A percentile compares a stretch with the other conserved stretches of the same genome.
phyloP scores from a whole-genome alignment of 345 rosid genomes.

The Brassica nigra region DNA sequence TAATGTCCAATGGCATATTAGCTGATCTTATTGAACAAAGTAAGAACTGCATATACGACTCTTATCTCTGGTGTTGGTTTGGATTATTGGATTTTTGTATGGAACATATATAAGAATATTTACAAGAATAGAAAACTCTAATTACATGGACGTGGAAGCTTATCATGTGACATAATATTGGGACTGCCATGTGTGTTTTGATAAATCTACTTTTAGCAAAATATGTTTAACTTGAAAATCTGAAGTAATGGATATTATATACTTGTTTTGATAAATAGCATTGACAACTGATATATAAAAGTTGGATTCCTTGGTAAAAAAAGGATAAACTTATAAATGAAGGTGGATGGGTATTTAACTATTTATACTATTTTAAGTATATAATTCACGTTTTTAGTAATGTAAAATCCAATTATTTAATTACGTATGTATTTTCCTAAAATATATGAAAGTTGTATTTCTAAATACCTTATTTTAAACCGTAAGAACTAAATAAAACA shows the following conservation, averaged over 20 bases:
- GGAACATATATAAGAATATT: background rate
- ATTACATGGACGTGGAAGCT: background rate
- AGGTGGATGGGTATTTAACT: background rate
- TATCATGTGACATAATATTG: background rate
- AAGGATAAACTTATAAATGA: background rate
- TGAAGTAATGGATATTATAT: background rate
- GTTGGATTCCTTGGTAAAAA: background rate
- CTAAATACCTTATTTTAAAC: background rate
- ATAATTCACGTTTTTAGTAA: background rate
- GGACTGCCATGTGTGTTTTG: background rate
- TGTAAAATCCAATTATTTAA: conserved; percentile 12
- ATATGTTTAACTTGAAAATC: background rate
- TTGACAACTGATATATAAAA: background rate
- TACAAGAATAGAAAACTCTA: background rate
- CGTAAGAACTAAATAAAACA: background rate
- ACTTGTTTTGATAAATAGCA: background rate
- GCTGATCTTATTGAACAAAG: background rate
- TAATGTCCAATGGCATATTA: background rate
- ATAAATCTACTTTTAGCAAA: background rate
- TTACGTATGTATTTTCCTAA: background rate
- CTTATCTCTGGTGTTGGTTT: background rate
- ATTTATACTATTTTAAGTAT: background rate
- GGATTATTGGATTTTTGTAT: background rate
- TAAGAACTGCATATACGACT: background rate
- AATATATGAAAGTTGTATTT: conserved; percentile 3